A percentile compares a stretch with the other conserved stretches of the same genome.
Evolutionary conservation across 169 alveolate genomes (phyloP).

Genomic region (Eimeria zaria): DNA sequence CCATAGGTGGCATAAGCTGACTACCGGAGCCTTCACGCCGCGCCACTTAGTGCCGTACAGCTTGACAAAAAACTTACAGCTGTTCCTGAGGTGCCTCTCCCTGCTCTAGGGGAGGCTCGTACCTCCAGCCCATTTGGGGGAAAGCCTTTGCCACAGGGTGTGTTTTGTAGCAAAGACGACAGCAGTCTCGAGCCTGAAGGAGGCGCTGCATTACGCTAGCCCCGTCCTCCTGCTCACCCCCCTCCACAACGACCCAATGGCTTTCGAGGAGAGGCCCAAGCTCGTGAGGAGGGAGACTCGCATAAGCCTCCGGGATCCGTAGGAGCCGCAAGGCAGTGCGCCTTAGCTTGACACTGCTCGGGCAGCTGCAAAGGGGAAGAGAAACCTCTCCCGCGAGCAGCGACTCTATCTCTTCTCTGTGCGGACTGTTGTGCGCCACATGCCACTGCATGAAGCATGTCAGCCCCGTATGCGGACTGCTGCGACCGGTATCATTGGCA

Average conservation of each 20-base stretch:
- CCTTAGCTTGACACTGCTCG: constrained; percentile 21
- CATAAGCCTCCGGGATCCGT: constrained; percentile 41
- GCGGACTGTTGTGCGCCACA: constrained; percentile 31
- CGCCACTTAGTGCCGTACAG: not conserved
- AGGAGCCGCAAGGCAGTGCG: constrained; percentile 53
- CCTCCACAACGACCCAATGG: constrained; percentile 69
- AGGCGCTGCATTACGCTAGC: constrained; percentile 49
- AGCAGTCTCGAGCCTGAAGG: constrained; percentile 42
- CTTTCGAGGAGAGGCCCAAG: constrained; percentile 63
- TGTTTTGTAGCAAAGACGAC: constrained; percentile 54
- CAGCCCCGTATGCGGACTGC: not conserved
- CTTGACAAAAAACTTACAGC: not conserved
- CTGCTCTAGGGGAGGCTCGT: constrained; percentile 5
- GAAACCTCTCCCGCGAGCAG: constrained; percentile 33
- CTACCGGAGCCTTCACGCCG: not conserved
- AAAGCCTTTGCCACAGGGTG: constrained; percentile 64
- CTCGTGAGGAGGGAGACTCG: constrained; percentile 56
- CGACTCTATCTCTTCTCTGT: constrained; percentile 40
- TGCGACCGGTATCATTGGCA: not conserved
- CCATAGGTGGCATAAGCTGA: too few relatives aligned
- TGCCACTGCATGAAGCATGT: constrained; percentile 73
- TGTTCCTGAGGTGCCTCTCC: not conserved
- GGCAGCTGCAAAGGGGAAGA: constrained; percentile 66
- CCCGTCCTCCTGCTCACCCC: constrained; percentile 31
- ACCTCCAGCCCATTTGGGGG: constrained; percentile 51